These are phyloP conservation scores for Fragaria vesca DNA, from an alignment of 306 rosid genomes.

Conservation along the genomic window DNA sequence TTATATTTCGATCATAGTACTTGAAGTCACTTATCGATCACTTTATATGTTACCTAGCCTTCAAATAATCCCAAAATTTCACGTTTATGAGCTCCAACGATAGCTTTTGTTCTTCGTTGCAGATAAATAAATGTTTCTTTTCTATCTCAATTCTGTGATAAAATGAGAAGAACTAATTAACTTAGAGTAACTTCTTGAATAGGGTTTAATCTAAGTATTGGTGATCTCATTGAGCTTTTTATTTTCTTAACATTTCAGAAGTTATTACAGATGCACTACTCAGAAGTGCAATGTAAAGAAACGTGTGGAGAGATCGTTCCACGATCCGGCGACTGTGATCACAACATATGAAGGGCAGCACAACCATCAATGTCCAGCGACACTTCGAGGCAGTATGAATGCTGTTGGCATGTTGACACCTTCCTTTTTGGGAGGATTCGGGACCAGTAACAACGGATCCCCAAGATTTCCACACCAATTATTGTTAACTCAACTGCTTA, in stretches of 20 bases:
- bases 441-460: background rate
- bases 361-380: slow-evolving; percentile 82
- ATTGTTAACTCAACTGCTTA: slow-evolving; percentile 56
- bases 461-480: slow-evolving; percentile 53
- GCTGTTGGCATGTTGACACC: slow-evolving; percentile 53
- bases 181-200: background rate
- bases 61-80: background rate
- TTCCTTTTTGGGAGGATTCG: slow-evolving; percentile 26
- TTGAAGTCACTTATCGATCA: background rate
- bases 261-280: slow-evolving; percentile 86
- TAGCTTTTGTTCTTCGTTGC: background rate
- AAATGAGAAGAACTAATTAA: background rate
- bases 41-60: background rate
- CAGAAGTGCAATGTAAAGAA: slow-evolving; percentile 80
- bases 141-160: background rate
- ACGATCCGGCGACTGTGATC: slow-evolving; percentile 69
- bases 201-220: background rate
- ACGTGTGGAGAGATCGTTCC: slow-evolving; percentile 79
- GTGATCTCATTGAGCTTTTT: slow-evolving; percentile 1
- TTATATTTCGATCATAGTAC: background rate
- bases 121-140: background rate
- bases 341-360: slow-evolving; percentile 93
- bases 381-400: slow-evolving; percentile 52
- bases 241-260: slow-evolving; percentile 37
- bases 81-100: background rate